phyloP scores from a whole-genome alignment of 164 flowering plant species.

The Vitis amurensis region DNA sequence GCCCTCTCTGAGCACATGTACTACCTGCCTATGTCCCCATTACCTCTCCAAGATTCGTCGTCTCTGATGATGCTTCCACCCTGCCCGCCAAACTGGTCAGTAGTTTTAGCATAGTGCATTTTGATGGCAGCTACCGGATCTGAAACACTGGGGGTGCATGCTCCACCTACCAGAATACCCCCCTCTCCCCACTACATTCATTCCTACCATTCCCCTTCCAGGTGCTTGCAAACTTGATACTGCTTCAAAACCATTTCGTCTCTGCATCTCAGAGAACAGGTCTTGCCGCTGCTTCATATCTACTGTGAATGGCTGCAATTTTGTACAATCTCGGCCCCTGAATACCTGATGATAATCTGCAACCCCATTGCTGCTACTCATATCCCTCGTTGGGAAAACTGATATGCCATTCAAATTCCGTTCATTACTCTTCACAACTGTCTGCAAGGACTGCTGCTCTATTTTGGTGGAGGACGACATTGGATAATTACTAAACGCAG shows the following conservation, averaged over 20 bases:
- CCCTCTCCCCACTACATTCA: slow-evolving; percentile 47
- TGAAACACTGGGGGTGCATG: slow-evolving; percentile 51
- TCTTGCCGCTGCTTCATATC: slow-evolving; percentile 50
- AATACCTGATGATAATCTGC: slow-evolving; percentile 35
- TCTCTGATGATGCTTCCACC: slow-evolving; percentile 40
- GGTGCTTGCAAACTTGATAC: slow-evolving; percentile 44
- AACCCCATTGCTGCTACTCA: slow-evolving; percentile 32
- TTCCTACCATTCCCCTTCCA: slow-evolving; percentile 39
- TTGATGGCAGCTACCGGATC: slow-evolving; percentile 85
- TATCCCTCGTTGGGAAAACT: slow-evolving; percentile 36
- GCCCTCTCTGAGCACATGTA: slow-evolving; percentile 14
- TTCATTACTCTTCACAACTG: slow-evolving; percentile 36
- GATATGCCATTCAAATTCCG: slow-evolving; percentile 37
- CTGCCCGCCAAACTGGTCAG: slow-evolving; percentile 41
- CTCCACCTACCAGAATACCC: slow-evolving; percentile 45
- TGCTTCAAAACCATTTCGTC: slow-evolving; percentile 49
- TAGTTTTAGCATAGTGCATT: slow-evolving; percentile 65
- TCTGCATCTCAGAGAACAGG: slow-evolving; percentile 46
- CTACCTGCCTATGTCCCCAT: slow-evolving; percentile 69
- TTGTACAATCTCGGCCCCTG: slow-evolving; percentile 36
- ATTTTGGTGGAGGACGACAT: slow-evolving; percentile 34
- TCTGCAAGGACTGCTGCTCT: slow-evolving; percentile 45
- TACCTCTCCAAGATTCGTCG: slow-evolving; percentile 62
- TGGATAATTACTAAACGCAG: slow-evolving; percentile 45
- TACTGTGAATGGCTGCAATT: slow-evolving; percentile 43